Conservation (phyloP, 768 basidiomycete species). For the Paxillus involutus region DNA sequence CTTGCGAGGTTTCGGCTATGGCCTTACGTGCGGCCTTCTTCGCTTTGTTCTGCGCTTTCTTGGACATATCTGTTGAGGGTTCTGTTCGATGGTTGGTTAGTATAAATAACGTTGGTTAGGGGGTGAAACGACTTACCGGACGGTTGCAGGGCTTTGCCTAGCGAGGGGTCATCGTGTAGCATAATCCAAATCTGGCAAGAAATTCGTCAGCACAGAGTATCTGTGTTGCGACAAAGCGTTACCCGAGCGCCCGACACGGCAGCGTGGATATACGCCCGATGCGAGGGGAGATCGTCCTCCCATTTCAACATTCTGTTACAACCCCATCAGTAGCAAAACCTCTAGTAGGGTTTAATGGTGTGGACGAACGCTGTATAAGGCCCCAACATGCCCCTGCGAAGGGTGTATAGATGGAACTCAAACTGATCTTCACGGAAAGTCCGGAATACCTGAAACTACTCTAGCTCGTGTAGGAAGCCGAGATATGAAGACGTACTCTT, state of each 20-base stretch:
- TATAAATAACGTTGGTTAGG: slow-evolving; percentile 30
- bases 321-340: neutral
- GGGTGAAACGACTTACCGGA: slow-evolving; percentile 31
- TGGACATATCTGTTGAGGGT: slow-evolving; percentile 40
- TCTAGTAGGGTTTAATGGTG: neutral
- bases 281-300: slow-evolving; percentile 78
- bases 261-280: slow-evolving; percentile 73
- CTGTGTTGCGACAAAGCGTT: slow-evolving; percentile 12
- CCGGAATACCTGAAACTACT: slow-evolving; percentile 61
- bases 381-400: slow-evolving; percentile 85
- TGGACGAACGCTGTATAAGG: slow-evolving; percentile 77
- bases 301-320: slow-evolving; percentile 66
- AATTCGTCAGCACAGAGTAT: slow-evolving; percentile 11
- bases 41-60: slow-evolving; percentile 84
- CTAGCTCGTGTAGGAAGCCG: slow-evolving; percentile 2
- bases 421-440: slow-evolving; percentile 94
- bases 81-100: slow-evolving; percentile 11
- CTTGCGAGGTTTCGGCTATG: slow-evolving; percentile 42
- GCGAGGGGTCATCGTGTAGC: slow-evolving; percentile 68
- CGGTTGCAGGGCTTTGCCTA: slow-evolving; percentile 42
- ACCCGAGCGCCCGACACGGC: slow-evolving; percentile 74
- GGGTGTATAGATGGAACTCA: slow-evolving; percentile 94
- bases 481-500: slow-evolving; percentile 47
- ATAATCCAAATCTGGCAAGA: slow-evolving; percentile 65
- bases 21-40: slow-evolving; percentile 72